phyloP scores from a whole-genome alignment of 768 basidiomycete genomes.

The Amanita rubescens region DNA sequence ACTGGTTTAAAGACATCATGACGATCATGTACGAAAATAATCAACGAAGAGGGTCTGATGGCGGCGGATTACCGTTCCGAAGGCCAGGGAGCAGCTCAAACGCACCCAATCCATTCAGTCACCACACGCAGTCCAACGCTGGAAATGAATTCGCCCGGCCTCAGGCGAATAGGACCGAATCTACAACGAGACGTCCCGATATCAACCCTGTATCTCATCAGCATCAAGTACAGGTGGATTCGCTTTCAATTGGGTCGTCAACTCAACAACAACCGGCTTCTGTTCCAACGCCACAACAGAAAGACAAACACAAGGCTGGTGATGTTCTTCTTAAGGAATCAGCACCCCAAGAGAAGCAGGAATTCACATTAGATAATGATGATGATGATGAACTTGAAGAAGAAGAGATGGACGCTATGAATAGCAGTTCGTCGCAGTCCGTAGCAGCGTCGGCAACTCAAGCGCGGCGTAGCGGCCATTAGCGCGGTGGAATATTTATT shows the following conservation, averaged over 20 bases:
- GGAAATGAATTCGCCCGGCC: constrained; percentile 10
- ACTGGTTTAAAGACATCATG: constrained; percentile 35
- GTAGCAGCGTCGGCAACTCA: neutral
- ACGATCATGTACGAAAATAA: constrained; percentile 18
- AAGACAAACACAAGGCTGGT: constrained; percentile 9
- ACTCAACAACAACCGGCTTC: constrained; percentile 7
- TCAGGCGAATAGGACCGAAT: constrained; percentile 5
- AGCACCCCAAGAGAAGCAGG: constrained; percentile 25
- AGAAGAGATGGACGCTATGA: constrained; percentile 14
- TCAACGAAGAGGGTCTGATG: constrained; percentile 9
- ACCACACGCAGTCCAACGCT: constrained; percentile 13
- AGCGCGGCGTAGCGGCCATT: neutral
- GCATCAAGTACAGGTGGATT: constrained; percentile 23
- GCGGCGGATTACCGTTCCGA: constrained; percentile 14
- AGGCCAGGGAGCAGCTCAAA: constrained; percentile 4
- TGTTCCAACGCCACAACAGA: neutral
- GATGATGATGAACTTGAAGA: constrained; percentile 21
- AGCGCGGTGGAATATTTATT: neutral
- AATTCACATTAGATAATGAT: constrained; percentile 29
- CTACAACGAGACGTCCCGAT: constrained; percentile 10
- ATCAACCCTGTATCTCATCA: constrained; percentile 40
- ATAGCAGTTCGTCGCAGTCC: neutral
- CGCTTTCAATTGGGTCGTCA: neutral
- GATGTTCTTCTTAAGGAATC: constrained; percentile 8
- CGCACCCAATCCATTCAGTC: constrained; percentile 8